Conservation (phyloP, 2,329 filamentous ascomycete genomes). For the Grosmannia huntii region DNA sequence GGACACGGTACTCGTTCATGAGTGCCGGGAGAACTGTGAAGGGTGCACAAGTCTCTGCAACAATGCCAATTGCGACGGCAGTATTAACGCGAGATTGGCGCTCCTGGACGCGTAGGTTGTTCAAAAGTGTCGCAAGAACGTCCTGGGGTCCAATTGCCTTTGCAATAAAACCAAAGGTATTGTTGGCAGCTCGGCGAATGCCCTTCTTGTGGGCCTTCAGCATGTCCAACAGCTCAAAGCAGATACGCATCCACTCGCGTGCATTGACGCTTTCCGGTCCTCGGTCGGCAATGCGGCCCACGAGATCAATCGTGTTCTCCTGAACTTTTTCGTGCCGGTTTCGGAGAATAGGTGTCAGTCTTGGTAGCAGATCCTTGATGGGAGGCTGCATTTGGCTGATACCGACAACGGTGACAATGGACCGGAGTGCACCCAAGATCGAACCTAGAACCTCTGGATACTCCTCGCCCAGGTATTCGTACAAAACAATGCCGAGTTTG, state of each 20-base stretch:
- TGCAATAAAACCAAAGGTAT: conserved; percentile 98
- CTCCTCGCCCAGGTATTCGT: conserved; percentile 97
- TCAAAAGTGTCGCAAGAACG: conserved; percentile 86
- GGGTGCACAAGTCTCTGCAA: conserved; percentile 93
- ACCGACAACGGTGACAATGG: conserved; percentile 94
- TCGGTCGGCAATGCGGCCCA: conserved; percentile 93
- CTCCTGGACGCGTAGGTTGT: conserved; percentile 94
- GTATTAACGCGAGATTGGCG: conserved; percentile 98
- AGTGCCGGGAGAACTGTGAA: conserved; percentile 97
- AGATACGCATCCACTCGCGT: conserved; percentile 99
- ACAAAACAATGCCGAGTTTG: conserved; percentile 85
- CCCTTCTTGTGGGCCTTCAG: conserved; percentile 99
- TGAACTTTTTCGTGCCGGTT: conserved; percentile 99
- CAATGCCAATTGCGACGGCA: conserved; percentile 94
- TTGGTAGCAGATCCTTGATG: conserved; percentile 88
- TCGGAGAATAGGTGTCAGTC: conserved; percentile 91
- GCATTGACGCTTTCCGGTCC: conserved; percentile 95
- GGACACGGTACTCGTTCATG: conserved; percentile 99
- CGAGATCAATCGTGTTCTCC: conserved; percentile 96
- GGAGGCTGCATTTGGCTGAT: conserved; percentile 97
- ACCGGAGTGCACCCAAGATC: conserved; percentile 85
- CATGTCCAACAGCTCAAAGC: conserved; percentile 98
- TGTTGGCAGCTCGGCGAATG: conserved; percentile 94
- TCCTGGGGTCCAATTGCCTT: conserved; percentile 98
- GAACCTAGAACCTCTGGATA: conserved; percentile 96